phyloP scores from a whole-genome alignment of 2,329 filamentous ascomycete species.

The Phialemonium atrogriseum region DNA sequence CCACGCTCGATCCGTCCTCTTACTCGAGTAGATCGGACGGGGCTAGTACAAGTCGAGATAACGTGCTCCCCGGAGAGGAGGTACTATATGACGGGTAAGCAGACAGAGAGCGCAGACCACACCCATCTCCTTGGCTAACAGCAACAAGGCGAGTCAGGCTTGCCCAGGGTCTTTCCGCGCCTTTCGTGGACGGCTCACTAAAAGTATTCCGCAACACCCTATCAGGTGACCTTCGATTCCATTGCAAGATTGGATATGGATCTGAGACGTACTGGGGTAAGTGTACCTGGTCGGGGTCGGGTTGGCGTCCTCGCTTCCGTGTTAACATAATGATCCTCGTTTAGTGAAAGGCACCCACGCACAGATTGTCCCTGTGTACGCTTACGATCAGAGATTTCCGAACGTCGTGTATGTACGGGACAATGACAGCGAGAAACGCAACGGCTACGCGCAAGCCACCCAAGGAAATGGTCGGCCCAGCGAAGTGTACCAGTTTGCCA shows the following conservation, averaged over 20 bases:
- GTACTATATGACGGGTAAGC: conserved; percentile 18
- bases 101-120: neutral
- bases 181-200: conserved; percentile 15
- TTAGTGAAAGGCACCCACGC: conserved; percentile 18
- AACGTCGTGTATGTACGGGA: conserved; percentile 18
- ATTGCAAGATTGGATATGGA: conserved; percentile 16
- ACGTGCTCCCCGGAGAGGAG: conserved; percentile 19
- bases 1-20: conserved; percentile 6
- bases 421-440: conserved; percentile 14
- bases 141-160: conserved; percentile 13
- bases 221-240: conserved; percentile 17
- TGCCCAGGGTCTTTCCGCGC: conserved; percentile 11
- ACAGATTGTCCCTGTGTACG: conserved; percentile 19
- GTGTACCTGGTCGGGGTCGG: neutral
- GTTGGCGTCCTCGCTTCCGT: neutral
- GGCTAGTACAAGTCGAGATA: conserved; percentile 16
- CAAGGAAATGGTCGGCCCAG: conserved; percentile 10
- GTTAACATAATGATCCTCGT: neutral
- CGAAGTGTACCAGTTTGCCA: conserved; percentile 19
- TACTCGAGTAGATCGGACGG: conserved; percentile 13
- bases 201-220: conserved; percentile 20
- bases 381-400: conserved; percentile 17
- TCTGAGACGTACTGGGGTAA: conserved; percentile 20
- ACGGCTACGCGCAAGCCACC: conserved; percentile 7
- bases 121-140: conserved; percentile 2